Evolutionary conservation across 371 early-diverging fungal genomes (phyloP).

Genomic region (Mucor velutinosus): DNA sequence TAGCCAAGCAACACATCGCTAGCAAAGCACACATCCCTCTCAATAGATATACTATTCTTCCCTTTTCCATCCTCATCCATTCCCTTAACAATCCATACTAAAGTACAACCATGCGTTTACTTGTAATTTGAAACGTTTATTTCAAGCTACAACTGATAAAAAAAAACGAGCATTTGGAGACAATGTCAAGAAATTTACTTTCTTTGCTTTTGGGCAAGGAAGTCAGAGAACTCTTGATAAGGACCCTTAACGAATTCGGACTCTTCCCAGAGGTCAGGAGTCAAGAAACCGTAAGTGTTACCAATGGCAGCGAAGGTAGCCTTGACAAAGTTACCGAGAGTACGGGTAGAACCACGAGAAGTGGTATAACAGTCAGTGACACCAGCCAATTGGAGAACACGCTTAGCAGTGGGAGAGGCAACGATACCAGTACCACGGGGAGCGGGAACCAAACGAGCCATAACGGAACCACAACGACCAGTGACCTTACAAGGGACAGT

Average conservation of each 20-base stretch:
- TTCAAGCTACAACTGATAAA: not conserved
- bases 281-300: slow-evolving; percentile 97
- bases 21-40: not conserved
- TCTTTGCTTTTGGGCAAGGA: slow-evolving; percentile 71
- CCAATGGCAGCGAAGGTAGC: slow-evolving; percentile 98
- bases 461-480: slow-evolving; percentile 98
- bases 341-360: slow-evolving; percentile 91
- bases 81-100: not conserved
- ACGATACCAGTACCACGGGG: slow-evolving; percentile 90
- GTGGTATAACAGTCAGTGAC: slow-evolving; percentile 98
- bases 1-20: not conserved
- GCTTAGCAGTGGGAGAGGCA: slow-evolving; percentile 97
- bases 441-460: slow-evolving; percentile 81
- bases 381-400: slow-evolving; percentile 98
- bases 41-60: not conserved
- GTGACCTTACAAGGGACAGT: slow-evolving; percentile 99
- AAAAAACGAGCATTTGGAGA: not conserved
- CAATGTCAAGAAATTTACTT: slow-evolving; percentile 35
- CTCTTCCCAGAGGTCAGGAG: slow-evolving; percentile 97
- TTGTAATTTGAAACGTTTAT: not conserved
- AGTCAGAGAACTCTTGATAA: slow-evolving; percentile 94
- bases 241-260: slow-evolving; percentile 87
- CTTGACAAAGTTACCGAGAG: slow-evolving; percentile 99
- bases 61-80: not conserved
- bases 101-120: not conserved